phyloP scores from a whole-genome alignment of 345 rosid species.

The Syzygium grande region DNA sequence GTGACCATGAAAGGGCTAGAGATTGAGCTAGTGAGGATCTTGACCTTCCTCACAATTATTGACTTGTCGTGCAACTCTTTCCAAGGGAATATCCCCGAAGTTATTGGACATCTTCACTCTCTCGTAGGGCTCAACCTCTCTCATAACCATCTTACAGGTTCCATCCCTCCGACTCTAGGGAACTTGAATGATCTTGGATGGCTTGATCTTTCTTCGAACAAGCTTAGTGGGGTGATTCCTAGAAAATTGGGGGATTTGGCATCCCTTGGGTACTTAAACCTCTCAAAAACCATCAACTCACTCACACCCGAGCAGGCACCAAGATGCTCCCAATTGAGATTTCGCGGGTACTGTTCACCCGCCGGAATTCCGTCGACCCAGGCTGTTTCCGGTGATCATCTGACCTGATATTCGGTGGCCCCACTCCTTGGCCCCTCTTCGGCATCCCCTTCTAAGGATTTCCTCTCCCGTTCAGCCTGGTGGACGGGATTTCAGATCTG shows the following conservation, averaged over 20 bases:
- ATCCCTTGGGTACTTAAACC: neutral
- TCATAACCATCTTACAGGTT: neutral
- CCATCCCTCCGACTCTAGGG: neutral
- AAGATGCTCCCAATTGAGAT: no score
- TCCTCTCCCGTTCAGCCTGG: no score
- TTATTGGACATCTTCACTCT: neutral
- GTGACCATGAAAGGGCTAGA: neutral
- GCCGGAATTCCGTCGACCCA: no score
- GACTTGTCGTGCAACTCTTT: neutral
- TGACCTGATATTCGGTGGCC: no score
- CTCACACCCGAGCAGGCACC: no score
- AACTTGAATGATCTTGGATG: neutral
- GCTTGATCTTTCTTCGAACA: neutral
- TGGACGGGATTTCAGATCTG: no score
- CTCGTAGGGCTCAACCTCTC: neutral
- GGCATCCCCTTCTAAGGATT: no score
- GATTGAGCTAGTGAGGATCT: neutral
- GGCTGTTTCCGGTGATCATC: no score
- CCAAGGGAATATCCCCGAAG: neutral
- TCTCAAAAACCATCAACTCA: no score
- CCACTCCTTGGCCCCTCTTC: no score
- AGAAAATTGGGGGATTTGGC: neutral
- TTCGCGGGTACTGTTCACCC: no score
- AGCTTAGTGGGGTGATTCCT: neutral
- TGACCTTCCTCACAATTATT: neutral